Evolutionary conservation across 2,329 filamentous ascomycete genomes (phyloP), one percentile per base, ranked within the genome.

Genomic region (Penicillium capsulatum): DNA sequence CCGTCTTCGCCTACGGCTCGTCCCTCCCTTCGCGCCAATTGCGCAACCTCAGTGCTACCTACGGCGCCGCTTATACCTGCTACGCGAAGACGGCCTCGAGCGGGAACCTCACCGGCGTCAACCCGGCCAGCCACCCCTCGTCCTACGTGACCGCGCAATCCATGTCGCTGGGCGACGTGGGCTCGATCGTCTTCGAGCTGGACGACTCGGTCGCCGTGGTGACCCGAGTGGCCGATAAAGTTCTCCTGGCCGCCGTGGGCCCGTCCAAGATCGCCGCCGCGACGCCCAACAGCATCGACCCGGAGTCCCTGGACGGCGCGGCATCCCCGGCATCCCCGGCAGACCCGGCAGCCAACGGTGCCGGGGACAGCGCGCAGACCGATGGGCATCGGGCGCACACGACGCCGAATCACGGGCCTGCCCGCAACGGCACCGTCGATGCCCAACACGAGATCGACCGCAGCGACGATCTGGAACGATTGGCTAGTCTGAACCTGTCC

Each of bases 1-100:
- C 66, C 31, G 60, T 68, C n/a, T 68, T 69, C 42, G 66, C 66
- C 26, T 61, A 68, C 44, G 64, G 61, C 36, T 68, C 65, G 3
- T 48, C 63, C 28, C 58, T 69, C 22, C 48, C 66, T 17, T 57
- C 63, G 14, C 64, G 66, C 16, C 60, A 67, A 44, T 50, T 69
- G 8, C 64, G 66, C 39, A 68, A 64, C 42, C 53, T 69, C 13
- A 67, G 63, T 43, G 65, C 66, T 24, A 67, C 65, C 16, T 69
- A 68, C 42, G 66, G 66, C 11, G 66, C 66, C 22, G 66, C 66
- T 3, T 69, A 68, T 46, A 66, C 62, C 32, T 64, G 61, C 34
- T 68, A 68, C 44, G 66, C 66, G 7, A 64, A 66, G 38, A 67
- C 51, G 13, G 62, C 60, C 1, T 61, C 66, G 5, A 64, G 51